Percentiles rank a stretch among this genome's conserved stretches.
phyloP scores from a whole-genome alignment of 208 protist genomes.

The Trypanosoma lewisi region DNA sequence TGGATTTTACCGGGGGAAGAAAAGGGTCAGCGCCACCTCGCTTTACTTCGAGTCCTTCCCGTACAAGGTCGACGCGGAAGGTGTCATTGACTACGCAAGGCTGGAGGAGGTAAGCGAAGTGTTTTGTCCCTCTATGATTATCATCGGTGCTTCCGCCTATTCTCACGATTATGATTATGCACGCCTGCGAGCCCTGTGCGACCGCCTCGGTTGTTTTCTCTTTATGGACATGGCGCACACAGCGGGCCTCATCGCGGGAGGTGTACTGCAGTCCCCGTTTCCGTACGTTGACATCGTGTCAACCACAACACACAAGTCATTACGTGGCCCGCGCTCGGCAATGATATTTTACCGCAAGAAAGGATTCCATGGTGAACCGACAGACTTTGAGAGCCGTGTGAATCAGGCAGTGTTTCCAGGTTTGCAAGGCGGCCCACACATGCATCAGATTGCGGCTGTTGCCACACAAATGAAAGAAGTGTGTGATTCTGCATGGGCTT shows the following conservation, averaged over 20 bases:
- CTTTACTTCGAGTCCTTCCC: slow-evolving; percentile 98
- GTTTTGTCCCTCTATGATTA: slow-evolving; percentile 96
- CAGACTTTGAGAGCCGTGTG: slow-evolving; percentile 92
- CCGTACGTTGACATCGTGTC: slow-evolving; percentile 97
- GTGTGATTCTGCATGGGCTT: slow-evolving; percentile 88
- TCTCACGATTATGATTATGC: slow-evolving; percentile 97
- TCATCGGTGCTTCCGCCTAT: slow-evolving; percentile 97
- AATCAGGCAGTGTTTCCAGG: slow-evolving; percentile 98
- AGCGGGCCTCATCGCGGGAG: slow-evolving; percentile 91
- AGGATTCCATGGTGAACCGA: slow-evolving; percentile 55
- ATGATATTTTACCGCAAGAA: slow-evolving; percentile 98
- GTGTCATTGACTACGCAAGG: slow-evolving; percentile 96
- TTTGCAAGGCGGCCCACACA: slow-evolving; percentile 98
- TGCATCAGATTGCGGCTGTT: slow-evolving; percentile 97
- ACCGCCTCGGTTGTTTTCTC: slow-evolving; percentile 89
- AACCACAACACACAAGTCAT: slow-evolving; percentile 99
- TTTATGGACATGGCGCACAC: slow-evolving; percentile 99
- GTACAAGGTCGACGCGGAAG: slow-evolving; percentile 92
- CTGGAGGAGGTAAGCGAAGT: slow-evolving; percentile 85
- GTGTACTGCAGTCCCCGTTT: slow-evolving; percentile 92
- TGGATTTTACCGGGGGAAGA: slow-evolving; percentile 96
- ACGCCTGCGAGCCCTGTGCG: slow-evolving; percentile 82
- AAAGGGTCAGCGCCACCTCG: slow-evolving; percentile 96
- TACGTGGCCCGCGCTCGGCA: slow-evolving; percentile 97
- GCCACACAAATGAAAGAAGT: slow-evolving; percentile 96